phyloP scores from a whole-genome alignment of 2,329 filamentous ascomycete genomes.

The Lomentospora prolificans region DNA sequence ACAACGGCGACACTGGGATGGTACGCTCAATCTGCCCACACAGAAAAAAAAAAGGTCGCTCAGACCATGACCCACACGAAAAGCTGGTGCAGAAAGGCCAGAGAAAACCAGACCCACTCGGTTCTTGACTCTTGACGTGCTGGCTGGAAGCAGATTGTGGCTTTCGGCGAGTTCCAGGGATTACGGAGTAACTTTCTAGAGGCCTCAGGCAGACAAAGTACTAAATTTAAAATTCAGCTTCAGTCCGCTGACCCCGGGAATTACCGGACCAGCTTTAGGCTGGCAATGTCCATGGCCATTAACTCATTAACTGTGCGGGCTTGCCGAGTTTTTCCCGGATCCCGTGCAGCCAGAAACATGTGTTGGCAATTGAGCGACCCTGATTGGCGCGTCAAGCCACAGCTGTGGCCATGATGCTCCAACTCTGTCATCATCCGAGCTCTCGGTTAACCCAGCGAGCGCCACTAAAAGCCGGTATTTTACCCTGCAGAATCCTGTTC shows the following conservation, averaged over 20 bases:
- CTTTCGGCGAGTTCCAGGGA: too few species aligned
- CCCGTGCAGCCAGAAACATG: background rate
- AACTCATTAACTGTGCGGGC: background rate
- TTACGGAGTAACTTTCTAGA: too few species aligned
- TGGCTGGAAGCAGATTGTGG: too few species aligned
- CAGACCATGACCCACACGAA: background rate
- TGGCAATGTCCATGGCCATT: background rate
- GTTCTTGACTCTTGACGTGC: too few species aligned
- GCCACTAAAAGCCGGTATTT: slow-evolving; percentile 6
- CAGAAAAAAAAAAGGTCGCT: background rate
- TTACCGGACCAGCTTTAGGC: background rate
- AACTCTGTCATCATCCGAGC: slow-evolving; percentile 4
- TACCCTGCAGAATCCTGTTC: slow-evolving; percentile 3
- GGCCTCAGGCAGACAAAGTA: too few species aligned
- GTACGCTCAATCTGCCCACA: too few species aligned
- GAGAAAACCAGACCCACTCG: too few species aligned
- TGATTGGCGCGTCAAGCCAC: background rate
- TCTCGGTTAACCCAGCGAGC: background rate
- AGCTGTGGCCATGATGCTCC: background rate
- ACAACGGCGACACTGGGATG: too few species aligned
- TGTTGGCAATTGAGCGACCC: background rate
- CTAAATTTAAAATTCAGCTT: too few species aligned
- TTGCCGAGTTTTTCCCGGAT: background rate
- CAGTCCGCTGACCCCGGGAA: background rate
- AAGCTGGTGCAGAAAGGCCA: background rate